phyloP scores from a whole-genome alignment of 129 eudicot genomes.

The Logfia minima region DNA sequence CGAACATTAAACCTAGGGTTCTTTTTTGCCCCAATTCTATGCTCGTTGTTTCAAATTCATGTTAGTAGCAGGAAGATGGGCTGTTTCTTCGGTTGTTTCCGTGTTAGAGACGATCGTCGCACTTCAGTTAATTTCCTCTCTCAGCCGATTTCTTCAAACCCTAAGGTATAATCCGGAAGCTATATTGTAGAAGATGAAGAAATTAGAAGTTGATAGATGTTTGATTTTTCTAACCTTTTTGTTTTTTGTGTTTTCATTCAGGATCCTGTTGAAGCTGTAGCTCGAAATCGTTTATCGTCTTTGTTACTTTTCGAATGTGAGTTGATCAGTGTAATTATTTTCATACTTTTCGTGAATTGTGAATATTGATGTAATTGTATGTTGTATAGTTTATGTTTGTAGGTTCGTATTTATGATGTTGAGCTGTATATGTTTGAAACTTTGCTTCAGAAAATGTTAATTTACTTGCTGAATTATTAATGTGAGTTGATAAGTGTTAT shows the following conservation, averaged over 20 bases:
- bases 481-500: not conserved
- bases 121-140: conserved; percentile 25
- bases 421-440: not conserved
- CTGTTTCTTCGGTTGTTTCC: conserved; percentile 66
- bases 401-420: not conserved
- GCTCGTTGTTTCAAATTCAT: conserved; percentile 21
- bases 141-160: conserved; percentile 29
- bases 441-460: not conserved
- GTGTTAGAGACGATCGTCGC: conserved; percentile 38
- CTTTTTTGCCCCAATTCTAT: not conserved
- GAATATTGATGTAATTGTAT: conserved; percentile 10
- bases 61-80: conserved; percentile 48
- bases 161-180: conserved; percentile 19
- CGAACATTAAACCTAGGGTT: conserved; percentile 29
- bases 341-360: not conserved
- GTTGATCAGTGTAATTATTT: not conserved
- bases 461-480: not conserved
- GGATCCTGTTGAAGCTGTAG: conserved; percentile 32
- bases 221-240: not conserved
- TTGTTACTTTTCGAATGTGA: conserved; percentile 52
- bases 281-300: conserved; percentile 42
- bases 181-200: not conserved
- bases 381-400: not conserved
- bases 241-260: conserved; percentile 16
- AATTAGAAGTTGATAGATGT: not conserved